Base-by-base conservation (phyloP, 2,329 filamentous ascomycete genomes). In the Ceratocystis cacaofunesta region DNA sequence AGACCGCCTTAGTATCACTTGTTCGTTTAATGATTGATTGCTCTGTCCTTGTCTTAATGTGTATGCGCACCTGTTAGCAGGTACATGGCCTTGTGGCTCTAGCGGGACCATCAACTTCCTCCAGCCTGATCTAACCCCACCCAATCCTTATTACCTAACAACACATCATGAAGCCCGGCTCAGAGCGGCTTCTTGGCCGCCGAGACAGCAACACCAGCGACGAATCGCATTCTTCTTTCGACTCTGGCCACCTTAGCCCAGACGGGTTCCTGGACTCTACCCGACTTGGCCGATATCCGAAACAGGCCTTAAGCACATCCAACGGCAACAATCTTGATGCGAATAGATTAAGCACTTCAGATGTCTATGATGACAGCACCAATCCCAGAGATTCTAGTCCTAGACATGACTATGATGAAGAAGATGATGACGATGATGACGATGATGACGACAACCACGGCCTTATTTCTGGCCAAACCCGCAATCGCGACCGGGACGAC, bases 221-320 rank as follows among this genome's bases (percentile, higher is more conserved):
- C 25, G 46, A 41, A 30, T 62, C 61, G 12, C 43, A 36, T 17
- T 36, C 61, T 15, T 62, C 61, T 50, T 8, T 44, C 43, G 50
- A 15, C 10, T 32, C 32, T 8, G 46, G n/a, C 25, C 25, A 32
- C 19, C 19, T 62, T 32, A 8, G 61, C 15, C 44, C 46, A 12
- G 61, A 50, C 8, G 44, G 41, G 7, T 41, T 41, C 41, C 41
- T 61, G 3, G 32, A 36, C 41, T 22, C 43, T 28, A 62, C 61
- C 22, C 61, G 41, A 10, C 61, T 62, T 32, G 15, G 43, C 19
- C 61, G 61, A 22, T 62, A 50, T 48, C 61, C 61, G 17, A 62
- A 62, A 62, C n/a, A 10, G 5, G 6, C 60, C 36, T 5, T 28
- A 8, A 62, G 10, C 19, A 50, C 43, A n/a, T 4, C 10, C 10